phyloP scores from a whole-genome alignment of 805 yeast genomes.

The Metschnikowia cerradonensis region DNA sequence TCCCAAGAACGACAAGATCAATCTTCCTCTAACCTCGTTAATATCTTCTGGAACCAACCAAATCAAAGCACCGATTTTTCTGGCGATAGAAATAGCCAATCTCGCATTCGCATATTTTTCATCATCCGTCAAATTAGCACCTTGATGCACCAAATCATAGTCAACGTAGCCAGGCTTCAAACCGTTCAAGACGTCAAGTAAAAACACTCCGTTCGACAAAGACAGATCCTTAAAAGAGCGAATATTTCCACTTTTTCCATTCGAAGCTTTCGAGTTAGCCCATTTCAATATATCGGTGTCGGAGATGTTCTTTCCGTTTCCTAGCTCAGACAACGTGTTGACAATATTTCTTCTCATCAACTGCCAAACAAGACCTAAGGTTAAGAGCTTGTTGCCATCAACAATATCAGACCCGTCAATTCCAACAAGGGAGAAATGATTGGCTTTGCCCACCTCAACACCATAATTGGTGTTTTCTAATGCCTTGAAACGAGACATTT shows the following conservation, averaged over 20 bases:
- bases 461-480: slow-evolving; percentile 97
- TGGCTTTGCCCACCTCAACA: slow-evolving; percentile 92
- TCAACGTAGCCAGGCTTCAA: slow-evolving; percentile 97
- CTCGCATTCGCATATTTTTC: slow-evolving; percentile 92
- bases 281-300: slow-evolving; percentile 87
- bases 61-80: slow-evolving; percentile 95
- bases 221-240: slow-evolving; percentile 85
- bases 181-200: slow-evolving; percentile 87
- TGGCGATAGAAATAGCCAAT: slow-evolving; percentile 95
- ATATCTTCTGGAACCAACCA: slow-evolving; percentile 99
- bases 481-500: slow-evolving; percentile 87
- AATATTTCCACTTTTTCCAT: slow-evolving; percentile 69
- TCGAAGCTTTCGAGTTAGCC: slow-evolving; percentile 86
- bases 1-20: slow-evolving; percentile 91
- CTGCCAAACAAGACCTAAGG: slow-evolving; percentile 96
- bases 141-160: slow-evolving; percentile 82
- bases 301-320: slow-evolving; percentile 64
- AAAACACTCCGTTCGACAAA: slow-evolving; percentile 71
- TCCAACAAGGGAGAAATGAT: slow-evolving; percentile 90
- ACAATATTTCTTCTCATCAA: slow-evolving; percentile 94
- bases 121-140: slow-evolving; percentile 60
- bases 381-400: slow-evolving; percentile 85
- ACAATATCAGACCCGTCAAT: slow-evolving; percentile 97
- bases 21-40: slow-evolving; percentile 89
- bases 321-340: slow-evolving; percentile 70